Evolutionary conservation across 371 early-diverging fungal species (phyloP).

Genomic region (Entomophthora muscae): DNA sequence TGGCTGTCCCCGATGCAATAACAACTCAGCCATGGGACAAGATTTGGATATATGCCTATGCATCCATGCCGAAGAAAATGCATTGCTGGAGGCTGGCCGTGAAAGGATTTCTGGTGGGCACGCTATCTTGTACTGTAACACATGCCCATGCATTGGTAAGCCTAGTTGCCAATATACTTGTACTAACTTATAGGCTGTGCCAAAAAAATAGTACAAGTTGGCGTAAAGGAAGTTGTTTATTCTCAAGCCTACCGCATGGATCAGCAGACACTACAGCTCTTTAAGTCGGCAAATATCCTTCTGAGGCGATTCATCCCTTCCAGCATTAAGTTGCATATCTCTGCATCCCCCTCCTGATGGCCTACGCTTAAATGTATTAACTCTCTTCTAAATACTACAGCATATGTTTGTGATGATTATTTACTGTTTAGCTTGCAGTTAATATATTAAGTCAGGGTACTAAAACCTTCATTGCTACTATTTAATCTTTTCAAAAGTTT

Average conservation of each 20-base stretch:
- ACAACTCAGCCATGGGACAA: slow-evolving; percentile 48
- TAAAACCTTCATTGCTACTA: too few species aligned
- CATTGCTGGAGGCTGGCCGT: slow-evolving; percentile 83
- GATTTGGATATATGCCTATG: slow-evolving; percentile 83
- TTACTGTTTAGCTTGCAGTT: too few species aligned
- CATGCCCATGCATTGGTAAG: slow-evolving; percentile 62
- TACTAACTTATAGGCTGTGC: slow-evolving; percentile 59
- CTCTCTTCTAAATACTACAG: too few species aligned
- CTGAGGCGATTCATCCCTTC: slow-evolving; percentile 62
- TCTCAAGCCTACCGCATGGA: slow-evolving; percentile 80
- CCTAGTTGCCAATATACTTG: slow-evolving; percentile 8
- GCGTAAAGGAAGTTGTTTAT: slow-evolving; percentile 85
- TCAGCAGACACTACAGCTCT: slow-evolving; percentile 52
- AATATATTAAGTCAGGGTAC: too few species aligned
- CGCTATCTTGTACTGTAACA: slow-evolving; percentile 81
- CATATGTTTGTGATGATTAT: too few species aligned
- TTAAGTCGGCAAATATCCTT: slow-evolving; percentile 58
- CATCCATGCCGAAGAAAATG: slow-evolving; percentile 98
- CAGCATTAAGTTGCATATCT: slow-evolving; percentile 20
- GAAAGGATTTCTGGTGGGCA: slow-evolving; percentile 45
- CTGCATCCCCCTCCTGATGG: neutral
- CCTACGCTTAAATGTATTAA: too few species aligned
- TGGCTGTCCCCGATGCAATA: slow-evolving; percentile 89
- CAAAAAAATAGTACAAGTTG: slow-evolving; percentile 89
- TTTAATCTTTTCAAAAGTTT: too few species aligned